Evolutionary conservation across 2,329 filamentous ascomycete species (phyloP).

Genomic region (Cryphonectria carpinicola): DNA sequence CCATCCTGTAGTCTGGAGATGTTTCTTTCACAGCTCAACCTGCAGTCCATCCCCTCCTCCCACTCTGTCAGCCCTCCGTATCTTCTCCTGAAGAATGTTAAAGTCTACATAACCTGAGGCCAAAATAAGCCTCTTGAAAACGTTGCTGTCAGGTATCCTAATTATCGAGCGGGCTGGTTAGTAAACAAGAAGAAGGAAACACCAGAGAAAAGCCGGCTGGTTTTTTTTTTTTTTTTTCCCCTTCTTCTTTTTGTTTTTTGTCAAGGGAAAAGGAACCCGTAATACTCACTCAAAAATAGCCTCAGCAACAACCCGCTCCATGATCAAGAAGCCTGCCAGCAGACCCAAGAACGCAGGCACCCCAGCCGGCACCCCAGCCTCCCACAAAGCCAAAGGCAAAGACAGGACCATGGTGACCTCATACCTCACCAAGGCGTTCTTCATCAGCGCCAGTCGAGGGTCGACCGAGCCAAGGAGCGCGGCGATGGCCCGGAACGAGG

Average conservation of each 20-base stretch:
- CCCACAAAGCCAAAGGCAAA: constrained; percentile 13
- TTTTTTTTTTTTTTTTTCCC: too few species aligned
- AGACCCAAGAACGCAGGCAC: not conserved
- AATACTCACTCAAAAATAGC: constrained; percentile 8
- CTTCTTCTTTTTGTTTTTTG: too few species aligned
- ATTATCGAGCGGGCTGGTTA: not conserved
- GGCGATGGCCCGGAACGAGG: constrained; percentile 11
- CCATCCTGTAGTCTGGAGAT: not conserved
- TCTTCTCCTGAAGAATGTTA: constrained; percentile 11
- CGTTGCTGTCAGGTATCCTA: constrained; percentile 11
- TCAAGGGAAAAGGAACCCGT: too few species aligned
- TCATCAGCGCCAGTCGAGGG: not conserved
- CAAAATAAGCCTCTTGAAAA: constrained; percentile 10
- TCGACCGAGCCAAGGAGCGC: not conserved
- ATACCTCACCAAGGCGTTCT: not conserved
- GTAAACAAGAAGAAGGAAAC: not conserved
- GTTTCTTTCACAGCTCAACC: not conserved
- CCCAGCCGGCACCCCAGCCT: constrained; percentile 18
- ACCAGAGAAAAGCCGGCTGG: too few species aligned
- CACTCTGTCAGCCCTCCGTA: not conserved
- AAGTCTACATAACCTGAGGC: constrained; percentile 18
- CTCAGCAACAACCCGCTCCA: constrained; percentile 11
- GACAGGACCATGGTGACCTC: constrained; percentile 7
- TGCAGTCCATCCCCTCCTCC: not conserved
- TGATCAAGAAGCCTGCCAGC: not conserved